Conservation (phyloP, 129 eudicot genomes). For the Tagetes erecta region DNA sequence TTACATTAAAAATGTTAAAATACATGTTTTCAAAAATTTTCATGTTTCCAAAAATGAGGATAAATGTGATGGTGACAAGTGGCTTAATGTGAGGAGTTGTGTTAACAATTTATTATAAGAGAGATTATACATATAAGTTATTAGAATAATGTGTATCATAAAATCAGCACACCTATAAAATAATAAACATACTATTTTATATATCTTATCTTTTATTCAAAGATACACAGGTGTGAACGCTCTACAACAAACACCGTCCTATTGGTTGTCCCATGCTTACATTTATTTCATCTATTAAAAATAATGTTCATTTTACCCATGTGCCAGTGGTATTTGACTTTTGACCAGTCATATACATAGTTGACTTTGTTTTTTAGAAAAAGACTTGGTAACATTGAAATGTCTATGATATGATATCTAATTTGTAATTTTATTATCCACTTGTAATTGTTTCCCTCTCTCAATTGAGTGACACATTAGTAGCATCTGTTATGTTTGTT, state of each 20-base stretch:
- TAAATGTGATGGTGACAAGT: no score
- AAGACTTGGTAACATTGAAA: not conserved
- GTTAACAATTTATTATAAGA: no score
- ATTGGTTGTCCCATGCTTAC: not conserved
- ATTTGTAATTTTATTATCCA: not conserved
- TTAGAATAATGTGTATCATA: not conserved
- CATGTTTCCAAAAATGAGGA: no score
- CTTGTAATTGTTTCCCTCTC: not conserved
- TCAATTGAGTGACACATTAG: not conserved
- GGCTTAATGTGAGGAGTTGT: no score
- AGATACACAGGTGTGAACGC: not conserved
- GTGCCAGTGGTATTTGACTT: conserved; percentile 9
- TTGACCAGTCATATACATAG: not conserved
- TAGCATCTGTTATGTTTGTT: not conserved
- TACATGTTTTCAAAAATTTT: no score
- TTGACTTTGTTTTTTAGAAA: not conserved
- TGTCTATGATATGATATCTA: not conserved
- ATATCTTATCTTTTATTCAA: no score
- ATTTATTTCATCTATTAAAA: not conserved
- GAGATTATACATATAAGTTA: not conserved
- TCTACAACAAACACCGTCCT: conserved; percentile 1
- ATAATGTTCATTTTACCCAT: not conserved
- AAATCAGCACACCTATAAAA: no score
- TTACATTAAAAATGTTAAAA: no score
- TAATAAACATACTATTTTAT: no score